These are phyloP conservation scores for Kodamaea suecica DNA, from an alignment of 1,139 yeast species.

Conservation along the genomic window DNA sequence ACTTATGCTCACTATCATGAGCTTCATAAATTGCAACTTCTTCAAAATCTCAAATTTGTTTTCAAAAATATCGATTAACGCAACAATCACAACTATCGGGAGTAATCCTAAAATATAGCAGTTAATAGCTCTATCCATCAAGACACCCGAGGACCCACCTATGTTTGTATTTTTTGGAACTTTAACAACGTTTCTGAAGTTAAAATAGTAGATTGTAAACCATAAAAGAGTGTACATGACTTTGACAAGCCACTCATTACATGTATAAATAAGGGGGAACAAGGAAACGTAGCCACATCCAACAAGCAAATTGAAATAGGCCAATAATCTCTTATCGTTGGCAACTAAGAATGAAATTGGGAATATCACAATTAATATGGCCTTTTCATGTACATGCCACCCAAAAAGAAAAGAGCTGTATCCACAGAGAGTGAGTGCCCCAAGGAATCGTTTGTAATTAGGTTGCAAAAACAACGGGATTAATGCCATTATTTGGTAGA, in stretches of 20 bases:
- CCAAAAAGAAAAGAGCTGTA: conserved; percentile 91
- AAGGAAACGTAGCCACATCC: conserved; percentile 84
- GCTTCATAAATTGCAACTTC: conserved; percentile 65
- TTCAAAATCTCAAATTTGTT: conserved; percentile 46
- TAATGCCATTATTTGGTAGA: conserved; percentile 76
- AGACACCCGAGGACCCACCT: conserved; percentile 34
- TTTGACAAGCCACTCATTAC: conserved; percentile 77
- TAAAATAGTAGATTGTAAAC: conserved; percentile 74
- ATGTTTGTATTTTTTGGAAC: conserved; percentile 54
- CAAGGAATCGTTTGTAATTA: conserved; percentile 72
- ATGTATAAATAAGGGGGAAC: conserved; percentile 82
- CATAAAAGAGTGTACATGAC: conserved; percentile 78
- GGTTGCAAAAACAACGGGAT: conserved; percentile 77
- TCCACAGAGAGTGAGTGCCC: conserved; percentile 85
- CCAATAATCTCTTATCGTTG: conserved; percentile 66
- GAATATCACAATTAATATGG: conserved; percentile 81
- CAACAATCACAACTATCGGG: conserved; percentile 58
- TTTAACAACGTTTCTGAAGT: conserved; percentile 63
- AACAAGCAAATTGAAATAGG: conserved; percentile 63
- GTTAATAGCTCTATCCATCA: conserved; percentile 68
- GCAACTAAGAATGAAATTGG: conserved; percentile 81
- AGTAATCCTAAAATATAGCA: conserved; percentile 66
- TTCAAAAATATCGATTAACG: conserved; percentile 56
- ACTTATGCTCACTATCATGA: conserved; percentile 82
- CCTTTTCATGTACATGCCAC: conserved; percentile 99